Evolutionary conservation across 306 rosid species (phyloP).

Genomic region (Castanopsis chinensis): DNA sequence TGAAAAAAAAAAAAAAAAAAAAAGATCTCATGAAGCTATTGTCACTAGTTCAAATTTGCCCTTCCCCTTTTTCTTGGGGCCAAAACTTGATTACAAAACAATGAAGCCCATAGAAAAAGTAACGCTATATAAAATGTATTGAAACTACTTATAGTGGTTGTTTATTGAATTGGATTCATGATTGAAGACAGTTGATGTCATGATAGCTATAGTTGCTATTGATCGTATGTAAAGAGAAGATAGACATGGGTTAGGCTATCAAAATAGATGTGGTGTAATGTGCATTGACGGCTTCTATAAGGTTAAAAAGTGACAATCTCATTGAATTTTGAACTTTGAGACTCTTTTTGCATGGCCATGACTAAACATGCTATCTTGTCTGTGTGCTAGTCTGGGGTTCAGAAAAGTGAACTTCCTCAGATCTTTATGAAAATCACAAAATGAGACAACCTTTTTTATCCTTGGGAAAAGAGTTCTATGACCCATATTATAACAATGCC

Average conservation of each 20-base stretch:
- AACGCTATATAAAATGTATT: no score
- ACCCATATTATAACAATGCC: no score
- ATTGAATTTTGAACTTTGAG: neutral
- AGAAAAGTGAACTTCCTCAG: neutral
- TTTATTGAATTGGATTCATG: neutral
- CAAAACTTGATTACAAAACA: neutral
- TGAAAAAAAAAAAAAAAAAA: neutral
- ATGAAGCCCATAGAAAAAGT: neutral
- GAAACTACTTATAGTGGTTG: neutral
- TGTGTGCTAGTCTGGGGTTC: neutral
- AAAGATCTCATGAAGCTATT: no score
- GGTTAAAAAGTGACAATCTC: neutral
- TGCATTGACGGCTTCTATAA: neutral
- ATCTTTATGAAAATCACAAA: no score
- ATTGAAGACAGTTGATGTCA: neutral
- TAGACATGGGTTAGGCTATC: neutral
- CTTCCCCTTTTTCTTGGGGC: no score
- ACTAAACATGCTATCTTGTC: neutral
- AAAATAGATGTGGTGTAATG: neutral
- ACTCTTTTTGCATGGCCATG: neutral
- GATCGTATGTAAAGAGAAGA: neutral
- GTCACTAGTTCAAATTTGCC: no score
- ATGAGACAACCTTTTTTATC: no score
- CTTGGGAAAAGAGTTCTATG: no score
- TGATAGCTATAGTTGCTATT: neutral